A percentile compares a stretch with the other conserved stretches of the same genome.
These are phyloP conservation scores for Sequoiadendron giganteum DNA, from an alignment of 75 land plant species.

Conservation along the genomic window DNA sequence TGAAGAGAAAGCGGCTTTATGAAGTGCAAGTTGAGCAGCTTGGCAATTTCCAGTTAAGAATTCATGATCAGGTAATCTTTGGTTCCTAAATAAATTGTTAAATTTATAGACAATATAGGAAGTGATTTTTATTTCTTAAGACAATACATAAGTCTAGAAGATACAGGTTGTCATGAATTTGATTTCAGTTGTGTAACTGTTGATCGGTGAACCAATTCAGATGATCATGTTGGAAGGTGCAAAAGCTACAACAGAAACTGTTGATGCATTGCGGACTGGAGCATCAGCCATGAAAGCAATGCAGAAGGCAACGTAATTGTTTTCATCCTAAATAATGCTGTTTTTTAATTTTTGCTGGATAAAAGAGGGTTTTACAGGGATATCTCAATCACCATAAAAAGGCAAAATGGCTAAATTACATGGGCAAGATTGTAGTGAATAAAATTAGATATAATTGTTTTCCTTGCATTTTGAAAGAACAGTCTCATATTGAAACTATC, in stretches of 20 bases:
- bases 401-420: neutral
- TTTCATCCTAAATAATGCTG: neutral
- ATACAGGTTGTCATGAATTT: neutral
- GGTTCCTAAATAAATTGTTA: neutral
- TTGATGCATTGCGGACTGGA: constrained; percentile 90
- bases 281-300: constrained; percentile 93
- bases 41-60: constrained; percentile 81
- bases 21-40: constrained; percentile 89
- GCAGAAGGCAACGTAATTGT: constrained; percentile 81
- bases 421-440: neutral
- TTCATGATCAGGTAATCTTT: constrained; percentile 80
- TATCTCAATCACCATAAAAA: neutral
- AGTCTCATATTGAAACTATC: neutral
- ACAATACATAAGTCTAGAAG: neutral
- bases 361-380: neutral
- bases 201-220: constrained; percentile 16
- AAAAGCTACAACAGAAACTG: constrained; percentile 94
- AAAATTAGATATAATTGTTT: neutral
- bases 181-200: neutral
- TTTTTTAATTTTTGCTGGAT: neutral
- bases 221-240: constrained; percentile 89
- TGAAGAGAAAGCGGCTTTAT: constrained; percentile 79
- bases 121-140: neutral
- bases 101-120: neutral
- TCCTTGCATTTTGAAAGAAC: neutral